These are phyloP conservation scores for Ocimum tenuiflorum DNA, from an alignment of 257 asterid genomes.

Conservation along the genomic window DNA sequence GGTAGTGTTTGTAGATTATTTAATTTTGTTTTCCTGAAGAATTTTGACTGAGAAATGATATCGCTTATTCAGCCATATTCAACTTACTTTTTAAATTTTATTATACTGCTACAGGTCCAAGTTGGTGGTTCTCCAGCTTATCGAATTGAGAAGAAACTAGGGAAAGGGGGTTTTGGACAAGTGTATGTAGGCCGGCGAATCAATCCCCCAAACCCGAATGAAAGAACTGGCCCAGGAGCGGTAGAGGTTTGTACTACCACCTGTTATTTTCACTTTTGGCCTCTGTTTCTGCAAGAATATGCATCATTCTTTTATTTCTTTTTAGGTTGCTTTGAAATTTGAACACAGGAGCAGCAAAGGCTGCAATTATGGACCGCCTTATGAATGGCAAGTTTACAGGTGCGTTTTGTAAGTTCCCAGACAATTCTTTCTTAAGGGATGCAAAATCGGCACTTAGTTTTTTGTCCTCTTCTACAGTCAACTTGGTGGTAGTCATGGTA, in stretches of 20 bases:
- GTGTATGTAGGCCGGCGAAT: slow-evolving; percentile 80
- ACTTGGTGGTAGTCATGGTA: slow-evolving; percentile 81
- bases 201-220: slow-evolving; percentile 52
- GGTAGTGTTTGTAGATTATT: slow-evolving; percentile 2
- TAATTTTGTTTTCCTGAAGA: neutral
- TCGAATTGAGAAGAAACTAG: slow-evolving; percentile 60
- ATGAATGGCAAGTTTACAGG: slow-evolving; percentile 84
- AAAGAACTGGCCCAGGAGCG: slow-evolving; percentile 83
- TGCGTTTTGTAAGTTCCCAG: slow-evolving; percentile 14
- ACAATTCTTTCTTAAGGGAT: neutral
- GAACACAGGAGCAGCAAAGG: slow-evolving; percentile 87
- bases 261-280: neutral
- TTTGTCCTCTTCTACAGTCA: slow-evolving; percentile 27
- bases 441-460: slow-evolving; percentile 5
- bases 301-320: neutral
- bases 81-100: slow-evolving; percentile 6
- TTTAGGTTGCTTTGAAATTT: slow-evolving; percentile 79
- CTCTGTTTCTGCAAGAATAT: neutral
- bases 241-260: slow-evolving; percentile 42
- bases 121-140: slow-evolving; percentile 85
- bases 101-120: slow-evolving; percentile 54
- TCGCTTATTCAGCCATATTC: neutral
- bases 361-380: slow-evolving; percentile 76
- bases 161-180: slow-evolving; percentile 98
- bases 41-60: neutral